phyloP scores from a whole-genome alignment of 1,284 basidiomycete genomes.

The Rhodotorula mucilaginosa region DNA sequence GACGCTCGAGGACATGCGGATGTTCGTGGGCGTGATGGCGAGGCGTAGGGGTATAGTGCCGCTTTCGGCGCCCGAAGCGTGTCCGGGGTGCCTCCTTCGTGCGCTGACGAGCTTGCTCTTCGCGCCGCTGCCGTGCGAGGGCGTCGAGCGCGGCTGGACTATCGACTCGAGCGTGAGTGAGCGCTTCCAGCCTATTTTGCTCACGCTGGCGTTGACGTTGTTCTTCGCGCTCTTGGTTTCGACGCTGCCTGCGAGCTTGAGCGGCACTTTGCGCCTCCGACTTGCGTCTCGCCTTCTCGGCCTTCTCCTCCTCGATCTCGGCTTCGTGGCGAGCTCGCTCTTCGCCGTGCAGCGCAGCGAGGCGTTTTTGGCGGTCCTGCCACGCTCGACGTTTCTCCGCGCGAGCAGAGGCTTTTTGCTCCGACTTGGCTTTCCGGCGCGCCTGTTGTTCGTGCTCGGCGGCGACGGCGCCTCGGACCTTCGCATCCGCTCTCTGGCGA shows the following conservation, averaged over 20 bases:
- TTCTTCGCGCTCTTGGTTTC: neutral
- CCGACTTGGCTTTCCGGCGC: neutral
- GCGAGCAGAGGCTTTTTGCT: too few species aligned
- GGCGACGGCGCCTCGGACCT: neutral
- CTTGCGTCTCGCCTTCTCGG: neutral
- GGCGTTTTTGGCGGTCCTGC: too few species aligned
- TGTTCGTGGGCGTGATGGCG: neutral
- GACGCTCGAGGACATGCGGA: neutral
- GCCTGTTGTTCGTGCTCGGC: neutral
- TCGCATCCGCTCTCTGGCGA: neutral
- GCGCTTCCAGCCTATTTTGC: too few species aligned
- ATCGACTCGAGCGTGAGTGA: neutral
- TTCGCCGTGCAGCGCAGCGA: too few species aligned
- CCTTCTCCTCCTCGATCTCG: too few species aligned
- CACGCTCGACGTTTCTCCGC: too few species aligned
- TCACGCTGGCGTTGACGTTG: too few species aligned
- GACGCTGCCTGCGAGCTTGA: neutral
- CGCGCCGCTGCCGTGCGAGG: neutral
- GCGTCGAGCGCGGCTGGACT: neutral
- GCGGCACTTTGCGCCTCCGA: neutral
- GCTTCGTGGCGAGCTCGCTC: too few species aligned
- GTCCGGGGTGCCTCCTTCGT: neutral
- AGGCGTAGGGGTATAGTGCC: neutral
- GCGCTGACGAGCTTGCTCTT: neutral
- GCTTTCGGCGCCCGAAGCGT: neutral